phyloP scores from a whole-genome alignment of 305 asterid species.

The Withania somnifera region DNA sequence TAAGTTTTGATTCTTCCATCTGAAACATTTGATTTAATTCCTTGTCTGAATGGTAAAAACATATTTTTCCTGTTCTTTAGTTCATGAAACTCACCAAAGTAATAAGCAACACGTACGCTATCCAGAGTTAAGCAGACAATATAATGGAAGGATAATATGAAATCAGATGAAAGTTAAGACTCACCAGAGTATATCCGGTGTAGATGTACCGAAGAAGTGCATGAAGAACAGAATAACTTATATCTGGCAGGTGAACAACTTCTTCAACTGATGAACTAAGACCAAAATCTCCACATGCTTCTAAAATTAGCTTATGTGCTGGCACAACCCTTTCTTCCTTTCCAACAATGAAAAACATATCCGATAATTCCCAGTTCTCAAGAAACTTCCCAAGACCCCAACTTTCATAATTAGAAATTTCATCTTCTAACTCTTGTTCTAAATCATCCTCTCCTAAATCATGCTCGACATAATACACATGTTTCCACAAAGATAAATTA shows the following conservation, averaged over 20 bases:
- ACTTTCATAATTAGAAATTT: conserved; percentile 40
- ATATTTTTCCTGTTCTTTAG: neutral
- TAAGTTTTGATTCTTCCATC: neutral
- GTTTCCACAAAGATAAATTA: conserved; percentile 82
- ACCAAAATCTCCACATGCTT: conserved; percentile 59
- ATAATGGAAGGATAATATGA: neutral
- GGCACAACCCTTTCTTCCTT: conserved; percentile 65
- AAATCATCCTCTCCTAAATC: conserved; percentile 32
- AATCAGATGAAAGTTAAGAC: conserved; percentile 7
- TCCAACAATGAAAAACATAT: conserved; percentile 64
- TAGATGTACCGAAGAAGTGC: conserved; percentile 76
- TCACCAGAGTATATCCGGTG: conserved; percentile 68
- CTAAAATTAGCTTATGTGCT: conserved; percentile 75
- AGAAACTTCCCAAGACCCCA: conserved; percentile 82
- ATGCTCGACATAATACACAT: conserved; percentile 49
- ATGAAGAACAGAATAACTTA: conserved; percentile 49
- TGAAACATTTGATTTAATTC: neutral
- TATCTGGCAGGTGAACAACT: conserved; percentile 41
- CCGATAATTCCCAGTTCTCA: conserved; percentile 81
- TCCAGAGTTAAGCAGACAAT: neutral
- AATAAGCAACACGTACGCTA: neutral
- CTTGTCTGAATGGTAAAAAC: neutral
- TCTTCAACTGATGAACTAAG: conserved; percentile 33
- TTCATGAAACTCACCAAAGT: neutral
- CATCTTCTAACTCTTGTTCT: conserved; percentile 56